Conservation (phyloP, 148 eudicot genomes). For the Diospyros lotus region DNA sequence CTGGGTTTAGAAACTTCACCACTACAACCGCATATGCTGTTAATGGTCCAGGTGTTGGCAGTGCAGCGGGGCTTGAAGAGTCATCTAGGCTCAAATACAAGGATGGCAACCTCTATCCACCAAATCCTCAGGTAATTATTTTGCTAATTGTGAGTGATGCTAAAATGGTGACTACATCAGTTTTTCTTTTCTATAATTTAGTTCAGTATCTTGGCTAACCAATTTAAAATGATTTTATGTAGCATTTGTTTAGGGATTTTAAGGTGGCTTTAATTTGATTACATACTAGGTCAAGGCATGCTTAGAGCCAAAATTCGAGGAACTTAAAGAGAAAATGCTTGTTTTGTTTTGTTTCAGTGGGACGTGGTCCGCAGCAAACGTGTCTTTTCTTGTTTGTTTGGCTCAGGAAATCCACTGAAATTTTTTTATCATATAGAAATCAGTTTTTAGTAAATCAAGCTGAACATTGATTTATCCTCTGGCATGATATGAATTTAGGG, state of each 20-base stretch:
- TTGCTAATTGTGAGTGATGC: not conserved
- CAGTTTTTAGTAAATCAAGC: not conserved
- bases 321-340: no score
- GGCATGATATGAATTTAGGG: no score
- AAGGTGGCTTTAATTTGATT: no score
- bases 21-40: constrained; percentile 70
- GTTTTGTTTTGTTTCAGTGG: no score
- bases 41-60: constrained; percentile 68
- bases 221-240: not conserved
- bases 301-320: not conserved
- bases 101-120: constrained; percentile 71
- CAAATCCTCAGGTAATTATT: constrained; percentile 68
- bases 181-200: not conserved
- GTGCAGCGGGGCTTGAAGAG: constrained; percentile 73
- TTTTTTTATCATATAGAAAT: no score
- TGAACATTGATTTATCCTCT: not conserved
- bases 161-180: no score
- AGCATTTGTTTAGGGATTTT: not conserved
- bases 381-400: no score
- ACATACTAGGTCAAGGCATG: no score
- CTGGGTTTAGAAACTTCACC: constrained; percentile 64
- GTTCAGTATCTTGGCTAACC: not conserved
- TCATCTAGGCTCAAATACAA: constrained; percentile 78
- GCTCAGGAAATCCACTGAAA: no score
- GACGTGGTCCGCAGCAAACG: no score